phyloP scores from a whole-genome alignment of 2,329 filamentous ascomycete genomes.

The Aspergillus aculeatinus region DNA sequence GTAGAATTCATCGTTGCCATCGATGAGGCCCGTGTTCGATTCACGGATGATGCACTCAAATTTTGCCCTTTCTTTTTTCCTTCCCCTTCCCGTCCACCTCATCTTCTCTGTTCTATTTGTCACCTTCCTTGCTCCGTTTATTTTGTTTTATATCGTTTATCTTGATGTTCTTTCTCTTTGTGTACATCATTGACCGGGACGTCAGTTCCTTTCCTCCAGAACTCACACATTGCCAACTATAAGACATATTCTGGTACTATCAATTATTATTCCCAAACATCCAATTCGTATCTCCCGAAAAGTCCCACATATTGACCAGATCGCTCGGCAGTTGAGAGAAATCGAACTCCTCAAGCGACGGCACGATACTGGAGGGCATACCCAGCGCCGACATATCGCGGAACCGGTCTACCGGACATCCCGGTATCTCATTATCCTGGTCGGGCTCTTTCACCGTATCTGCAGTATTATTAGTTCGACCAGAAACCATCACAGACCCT shows the following conservation, averaged over 20 bases:
- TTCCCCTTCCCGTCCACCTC: background rate
- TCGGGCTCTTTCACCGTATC: background rate
- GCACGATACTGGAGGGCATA: background rate
- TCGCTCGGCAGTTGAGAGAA: background rate
- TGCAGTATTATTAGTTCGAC: background rate
- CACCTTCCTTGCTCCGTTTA: background rate
- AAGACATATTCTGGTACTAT: no score
- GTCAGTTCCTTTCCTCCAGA: no score
- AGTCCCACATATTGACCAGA: no score
- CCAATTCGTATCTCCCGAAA: no score
- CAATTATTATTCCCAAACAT: no score
- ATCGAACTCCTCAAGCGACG: background rate
- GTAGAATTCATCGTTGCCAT: conserved; percentile 49
- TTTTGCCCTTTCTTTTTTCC: background rate
- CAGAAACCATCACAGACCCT: background rate
- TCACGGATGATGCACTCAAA: conserved; percentile 44
- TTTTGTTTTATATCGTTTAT: background rate
- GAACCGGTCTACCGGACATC: no score
- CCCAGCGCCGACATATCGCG: no score
- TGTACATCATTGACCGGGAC: no score
- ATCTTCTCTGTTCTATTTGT: background rate
- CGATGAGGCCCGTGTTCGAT: conserved; percentile 50
- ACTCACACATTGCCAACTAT: no score
- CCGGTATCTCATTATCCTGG: background rate
- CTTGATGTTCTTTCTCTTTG: no score